Evolutionary conservation across 352 stramenopile species (phyloP).

Genomic region (Globisporangium nunn): DNA sequence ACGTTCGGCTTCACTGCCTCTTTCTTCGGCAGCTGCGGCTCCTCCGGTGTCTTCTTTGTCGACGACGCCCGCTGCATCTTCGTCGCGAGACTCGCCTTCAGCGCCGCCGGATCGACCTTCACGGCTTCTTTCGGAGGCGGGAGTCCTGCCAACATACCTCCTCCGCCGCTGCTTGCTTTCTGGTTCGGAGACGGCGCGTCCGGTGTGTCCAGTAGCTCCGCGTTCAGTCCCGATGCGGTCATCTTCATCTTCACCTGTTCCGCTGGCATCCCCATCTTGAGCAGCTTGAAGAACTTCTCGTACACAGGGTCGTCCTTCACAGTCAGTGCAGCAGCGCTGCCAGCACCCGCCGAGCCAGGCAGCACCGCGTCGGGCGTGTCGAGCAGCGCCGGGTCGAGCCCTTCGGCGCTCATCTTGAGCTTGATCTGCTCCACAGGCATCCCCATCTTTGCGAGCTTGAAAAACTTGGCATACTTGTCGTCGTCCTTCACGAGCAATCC

Average conservation of each 20-base stretch:
- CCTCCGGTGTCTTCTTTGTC: constrained; percentile 44
- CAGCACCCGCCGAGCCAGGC: constrained; percentile 23
- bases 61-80: constrained; percentile 34
- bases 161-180: constrained; percentile 16
- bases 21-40: constrained; percentile 80
- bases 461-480: constrained; percentile 91
- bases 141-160: constrained; percentile 44
- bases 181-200: constrained; percentile 70
- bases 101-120: constrained; percentile 51
- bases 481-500: constrained; percentile 55
- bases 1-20: constrained; percentile 82
- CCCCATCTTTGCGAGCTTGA: constrained; percentile 94
- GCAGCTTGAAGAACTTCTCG: constrained; percentile 95
- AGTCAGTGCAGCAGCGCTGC: constrained; percentile 31
- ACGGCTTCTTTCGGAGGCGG: constrained; percentile 58
- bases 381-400: constrained; percentile 86
- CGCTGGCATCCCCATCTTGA: constrained; percentile 84
- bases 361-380: constrained; percentile 86
- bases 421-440: constrained; percentile 93
- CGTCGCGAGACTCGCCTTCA: constrained; percentile 51
- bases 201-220: constrained; percentile 54
- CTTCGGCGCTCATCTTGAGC: constrained; percentile 92
- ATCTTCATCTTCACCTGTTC: constrained; percentile 94
- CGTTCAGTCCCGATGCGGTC: constrained; percentile 62
- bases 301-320: constrained; percentile 91